phyloP scores from a whole-genome alignment of 2,329 filamentous ascomycete genomes.

The Xylaria arbuscula region DNA sequence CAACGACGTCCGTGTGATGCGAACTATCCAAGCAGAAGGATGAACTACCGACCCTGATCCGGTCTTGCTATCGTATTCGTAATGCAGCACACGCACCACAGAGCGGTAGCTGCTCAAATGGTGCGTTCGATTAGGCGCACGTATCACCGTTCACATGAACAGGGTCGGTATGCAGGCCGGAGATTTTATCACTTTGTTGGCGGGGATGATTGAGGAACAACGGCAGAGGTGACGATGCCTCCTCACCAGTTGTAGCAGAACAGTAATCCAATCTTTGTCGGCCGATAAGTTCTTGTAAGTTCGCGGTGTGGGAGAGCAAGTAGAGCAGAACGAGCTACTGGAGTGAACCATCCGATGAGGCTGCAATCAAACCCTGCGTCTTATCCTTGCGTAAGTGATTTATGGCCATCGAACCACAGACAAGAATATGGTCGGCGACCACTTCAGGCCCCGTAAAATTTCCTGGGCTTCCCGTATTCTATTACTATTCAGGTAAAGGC shows the following conservation, averaged over 20 bases:
- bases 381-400: slow-evolving; percentile 37
- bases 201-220: slow-evolving; percentile 4
- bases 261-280: slow-evolving; percentile 19
- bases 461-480: slow-evolving; percentile 7
- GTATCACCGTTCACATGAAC: slow-evolving; percentile 10
- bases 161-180: slow-evolving; percentile 30
- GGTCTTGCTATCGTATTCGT: slow-evolving; percentile 25
- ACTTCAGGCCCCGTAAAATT: slow-evolving; percentile 23
- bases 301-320: not conserved
- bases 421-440: slow-evolving; percentile 35
- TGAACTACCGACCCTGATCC: slow-evolving; percentile 15
- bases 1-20: slow-evolving; percentile 13
- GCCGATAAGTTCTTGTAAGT: slow-evolving; percentile 6
- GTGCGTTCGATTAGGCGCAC: slow-evolving; percentile 15
- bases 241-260: not conserved
- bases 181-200: slow-evolving; percentile 21
- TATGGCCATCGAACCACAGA: slow-evolving; percentile 25
- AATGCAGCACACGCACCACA: slow-evolving; percentile 3
- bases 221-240: slow-evolving; percentile 8
- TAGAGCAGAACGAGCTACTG: not conserved
- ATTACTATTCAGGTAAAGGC: slow-evolving; percentile 13
- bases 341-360: slow-evolving; percentile 30
- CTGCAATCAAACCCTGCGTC: slow-evolving; percentile 40
- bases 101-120: slow-evolving; percentile 6
- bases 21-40: slow-evolving; percentile 17